Percentiles rank a stretch among this genome's conserved stretches.
Evolutionary conservation across 352 stramenopile genomes (phyloP).

Genomic region (Globisporangium alternatum): DNA sequence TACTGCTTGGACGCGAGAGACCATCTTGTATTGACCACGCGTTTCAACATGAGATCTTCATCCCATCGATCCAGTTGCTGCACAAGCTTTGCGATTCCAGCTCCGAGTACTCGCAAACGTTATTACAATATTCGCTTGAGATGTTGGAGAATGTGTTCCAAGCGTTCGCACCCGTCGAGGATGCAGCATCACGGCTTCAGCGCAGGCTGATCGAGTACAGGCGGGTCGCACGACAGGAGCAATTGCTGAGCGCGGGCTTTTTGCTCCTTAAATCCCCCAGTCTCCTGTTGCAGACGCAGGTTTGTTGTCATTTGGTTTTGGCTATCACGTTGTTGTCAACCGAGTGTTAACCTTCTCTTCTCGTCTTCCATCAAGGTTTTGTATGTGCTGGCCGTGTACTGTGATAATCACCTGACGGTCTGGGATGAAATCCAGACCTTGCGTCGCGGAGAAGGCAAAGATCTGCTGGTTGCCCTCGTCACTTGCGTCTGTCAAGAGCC

Average conservation of each 20-base stretch:
- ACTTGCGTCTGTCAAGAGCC: neutral
- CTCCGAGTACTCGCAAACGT: neutral
- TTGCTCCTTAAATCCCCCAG: neutral
- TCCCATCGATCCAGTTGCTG: neutral
- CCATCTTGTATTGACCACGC: neutral
- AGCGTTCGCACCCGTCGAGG: neutral
- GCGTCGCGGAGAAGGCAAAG: neutral
- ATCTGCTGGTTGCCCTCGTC: constrained; percentile 6
- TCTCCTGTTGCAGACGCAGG: neutral
- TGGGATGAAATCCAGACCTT: constrained; percentile 2
- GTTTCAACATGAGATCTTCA: constrained; percentile 6
- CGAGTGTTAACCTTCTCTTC: neutral
- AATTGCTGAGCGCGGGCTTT: neutral
- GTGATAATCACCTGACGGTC: neutral
- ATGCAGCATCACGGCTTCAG: no score
- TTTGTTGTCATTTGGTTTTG: neutral
- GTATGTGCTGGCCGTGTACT: neutral
- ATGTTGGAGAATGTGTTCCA: constrained; percentile 6
- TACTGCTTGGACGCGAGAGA: constrained; percentile 2
- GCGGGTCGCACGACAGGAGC: neutral
- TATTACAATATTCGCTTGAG: neutral
- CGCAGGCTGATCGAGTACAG: neutral
- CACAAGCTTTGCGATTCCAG: neutral
- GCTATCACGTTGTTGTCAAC: neutral
- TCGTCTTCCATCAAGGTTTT: neutral